A percentile compares a stretch with the other conserved stretches of the same genome.
Evolutionary conservation across 495 filamentous ascomycete genomes (phyloP).

Genomic region (Filosporella fistucella): DNA sequence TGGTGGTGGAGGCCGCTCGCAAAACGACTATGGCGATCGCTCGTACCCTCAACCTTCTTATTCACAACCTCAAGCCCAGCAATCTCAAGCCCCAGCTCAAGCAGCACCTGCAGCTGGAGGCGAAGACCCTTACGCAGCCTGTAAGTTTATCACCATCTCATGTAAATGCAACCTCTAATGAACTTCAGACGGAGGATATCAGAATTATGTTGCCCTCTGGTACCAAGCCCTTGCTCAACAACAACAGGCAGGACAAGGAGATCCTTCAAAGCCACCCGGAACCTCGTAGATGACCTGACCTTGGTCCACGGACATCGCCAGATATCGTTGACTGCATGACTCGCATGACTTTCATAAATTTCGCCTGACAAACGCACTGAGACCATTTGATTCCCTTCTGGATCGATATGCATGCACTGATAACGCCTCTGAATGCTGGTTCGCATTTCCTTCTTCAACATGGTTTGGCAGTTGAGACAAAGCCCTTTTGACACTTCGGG

Average conservation of each 20-base stretch:
- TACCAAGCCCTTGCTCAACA: conserved; percentile 51
- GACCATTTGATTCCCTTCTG: conserved; percentile 20
- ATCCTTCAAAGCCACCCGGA: conserved; percentile 25
- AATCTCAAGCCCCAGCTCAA: conserved; percentile 28
- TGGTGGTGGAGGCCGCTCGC: conserved; percentile 34
- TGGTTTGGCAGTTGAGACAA: conserved; percentile 6
- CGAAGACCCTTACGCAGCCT: conserved; percentile 57
- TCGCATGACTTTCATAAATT: conserved; percentile 22
- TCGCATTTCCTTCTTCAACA: conserved; percentile 16
- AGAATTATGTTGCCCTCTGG: conserved; percentile 60
- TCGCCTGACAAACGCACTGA: conserved; percentile 23
- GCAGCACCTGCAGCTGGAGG: conserved; percentile 30
- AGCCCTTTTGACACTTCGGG: too few species aligned
- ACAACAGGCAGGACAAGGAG: conserved; percentile 28
- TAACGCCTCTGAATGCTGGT: conserved; percentile 13
- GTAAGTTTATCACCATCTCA: conserved; percentile 21
- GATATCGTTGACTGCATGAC: conserved; percentile 22
- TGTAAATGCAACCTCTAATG: neutral
- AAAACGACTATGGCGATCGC: conserved; percentile 32
- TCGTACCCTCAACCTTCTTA: conserved; percentile 34
- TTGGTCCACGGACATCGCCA: conserved; percentile 6
- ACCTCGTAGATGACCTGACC: conserved; percentile 24
- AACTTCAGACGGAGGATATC: conserved; percentile 53
- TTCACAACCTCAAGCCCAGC: conserved; percentile 26
- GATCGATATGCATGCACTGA: conserved; percentile 22